These are phyloP conservation scores for Tylopilus balloui DNA, from an alignment of 768 basidiomycete genomes.

Conservation along the genomic window DNA sequence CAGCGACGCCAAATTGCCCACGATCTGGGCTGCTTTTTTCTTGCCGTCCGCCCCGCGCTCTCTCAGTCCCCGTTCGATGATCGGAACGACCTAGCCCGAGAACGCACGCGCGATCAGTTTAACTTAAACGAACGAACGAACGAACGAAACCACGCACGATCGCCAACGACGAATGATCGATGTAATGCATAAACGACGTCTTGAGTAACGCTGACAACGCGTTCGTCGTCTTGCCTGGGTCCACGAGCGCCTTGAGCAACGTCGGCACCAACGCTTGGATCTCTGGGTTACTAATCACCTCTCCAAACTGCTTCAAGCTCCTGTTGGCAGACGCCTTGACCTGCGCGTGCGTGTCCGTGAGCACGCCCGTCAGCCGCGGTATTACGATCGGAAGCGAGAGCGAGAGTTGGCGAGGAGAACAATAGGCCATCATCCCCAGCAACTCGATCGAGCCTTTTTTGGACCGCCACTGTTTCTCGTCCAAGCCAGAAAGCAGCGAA, in stretches of 20 bases:
- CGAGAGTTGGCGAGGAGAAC: slow-evolving; percentile 92
- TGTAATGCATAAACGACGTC: slow-evolving; percentile 96
- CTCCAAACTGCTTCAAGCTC: slow-evolving; percentile 95
- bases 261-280: slow-evolving; percentile 86
- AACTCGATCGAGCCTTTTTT: slow-evolving; percentile 97
- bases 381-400: slow-evolving; percentile 94
- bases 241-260: slow-evolving; percentile 91
- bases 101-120: neutral
- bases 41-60: slow-evolving; percentile 93
- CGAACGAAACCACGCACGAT: slow-evolving; percentile 49
- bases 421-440: slow-evolving; percentile 98
- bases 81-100: slow-evolving; percentile 84
- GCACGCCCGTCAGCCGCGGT: slow-evolving; percentile 87
- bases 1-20: slow-evolving; percentile 91
- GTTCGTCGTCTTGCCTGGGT: slow-evolving; percentile 84
- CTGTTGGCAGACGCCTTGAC: slow-evolving; percentile 90
- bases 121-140: neutral
- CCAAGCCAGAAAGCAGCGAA: slow-evolving; percentile 80
- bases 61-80: slow-evolving; percentile 86
- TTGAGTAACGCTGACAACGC: slow-evolving; percentile 85
- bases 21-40: slow-evolving; percentile 93
- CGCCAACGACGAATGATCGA: slow-evolving; percentile 94
- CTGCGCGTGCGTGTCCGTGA: slow-evolving; percentile 97
- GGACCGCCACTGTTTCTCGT: slow-evolving; percentile 98
- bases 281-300: slow-evolving; percentile 97